A percentile compares a stretch with the other conserved stretches of the same genome.
phyloP scores from a whole-genome alignment of 306 rosid species.

The Begonia fuchsioides region DNA sequence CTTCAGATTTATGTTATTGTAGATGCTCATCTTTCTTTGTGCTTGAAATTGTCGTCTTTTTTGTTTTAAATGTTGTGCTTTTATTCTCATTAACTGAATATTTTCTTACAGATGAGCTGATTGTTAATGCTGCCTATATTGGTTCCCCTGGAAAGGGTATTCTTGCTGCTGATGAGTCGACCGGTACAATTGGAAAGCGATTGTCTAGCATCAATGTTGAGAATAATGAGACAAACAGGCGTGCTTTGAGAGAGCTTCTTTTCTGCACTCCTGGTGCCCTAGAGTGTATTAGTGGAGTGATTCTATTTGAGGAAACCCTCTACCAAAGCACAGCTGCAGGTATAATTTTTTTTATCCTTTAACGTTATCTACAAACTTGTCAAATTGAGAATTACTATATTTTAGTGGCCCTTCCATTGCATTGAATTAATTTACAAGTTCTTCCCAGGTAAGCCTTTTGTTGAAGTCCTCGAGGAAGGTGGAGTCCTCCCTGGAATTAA shows the following conservation, averaged over 20 bases:
- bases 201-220: conserved; percentile 44
- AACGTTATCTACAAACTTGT: no score
- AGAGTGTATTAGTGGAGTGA: conserved; percentile 41
- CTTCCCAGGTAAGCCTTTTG: conserved; percentile 51
- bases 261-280: conserved; percentile 42
- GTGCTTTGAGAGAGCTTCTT: conserved; percentile 55
- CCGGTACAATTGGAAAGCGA: no score
- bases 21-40: background rate
- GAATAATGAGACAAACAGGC: conserved; percentile 40
- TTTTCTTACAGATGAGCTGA: conserved; percentile 41
- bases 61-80: background rate
- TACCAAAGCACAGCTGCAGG: conserved; percentile 51
- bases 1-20: background rate
- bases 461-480: conserved; percentile 47
- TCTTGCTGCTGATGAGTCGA: conserved; percentile 66
- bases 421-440: background rate
- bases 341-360: background rate
- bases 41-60: background rate
- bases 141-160: conserved; percentile 69
- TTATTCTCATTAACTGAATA: background rate
- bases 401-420: background rate
- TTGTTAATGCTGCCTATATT: conserved; percentile 53
- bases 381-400: no score
- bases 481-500: conserved; percentile 66
- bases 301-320: conserved; percentile 60